A percentile compares a stretch with the other conserved stretches of the same genome.
phyloP scores from a whole-genome alignment of 495 filamentous ascomycete genomes.

The Penicillium flavigenum region DNA sequence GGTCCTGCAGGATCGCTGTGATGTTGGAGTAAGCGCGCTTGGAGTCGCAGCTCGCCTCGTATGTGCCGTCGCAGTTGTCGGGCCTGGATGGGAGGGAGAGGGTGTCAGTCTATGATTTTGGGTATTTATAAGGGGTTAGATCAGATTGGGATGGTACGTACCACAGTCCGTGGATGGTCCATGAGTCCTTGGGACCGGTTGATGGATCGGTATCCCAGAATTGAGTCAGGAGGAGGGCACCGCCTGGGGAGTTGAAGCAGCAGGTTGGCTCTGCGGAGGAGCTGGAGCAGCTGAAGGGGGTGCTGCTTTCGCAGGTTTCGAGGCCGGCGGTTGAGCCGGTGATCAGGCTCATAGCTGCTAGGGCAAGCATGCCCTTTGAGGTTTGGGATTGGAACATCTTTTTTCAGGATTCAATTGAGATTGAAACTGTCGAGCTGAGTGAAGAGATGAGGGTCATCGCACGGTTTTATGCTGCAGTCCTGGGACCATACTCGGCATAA shows the following conservation, averaged over 20 bases:
- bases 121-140: not conserved
- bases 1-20: conserved; percentile 56
- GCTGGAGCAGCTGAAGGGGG: conserved; percentile 41
- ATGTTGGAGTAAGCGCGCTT: conserved; percentile 66
- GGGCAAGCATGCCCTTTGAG: conserved; percentile 31
- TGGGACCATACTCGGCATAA: not conserved
- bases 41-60: conserved; percentile 64
- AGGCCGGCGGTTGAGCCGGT: conserved; percentile 26
- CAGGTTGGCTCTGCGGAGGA: conserved; percentile 54
- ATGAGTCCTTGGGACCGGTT: conserved; percentile 66
- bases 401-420: not conserved
- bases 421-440: not conserved
- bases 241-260: conserved; percentile 75
- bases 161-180: conserved; percentile 83
- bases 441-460: not conserved
- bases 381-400: conserved; percentile 16
- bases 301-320: conserved; percentile 31
- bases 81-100: conserved; percentile 47
- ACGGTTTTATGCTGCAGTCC: not conserved
- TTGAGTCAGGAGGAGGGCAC: conserved; percentile 71
- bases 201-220: conserved; percentile 76
- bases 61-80: conserved; percentile 77
- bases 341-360: conserved; percentile 24
- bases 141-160: conserved; percentile 13
- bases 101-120: not conserved